Percentiles rank a stretch among this genome's conserved stretches.
phyloP scores from a whole-genome alignment of 2,329 filamentous ascomycete species.

The Monosporascus sp. region DNA sequence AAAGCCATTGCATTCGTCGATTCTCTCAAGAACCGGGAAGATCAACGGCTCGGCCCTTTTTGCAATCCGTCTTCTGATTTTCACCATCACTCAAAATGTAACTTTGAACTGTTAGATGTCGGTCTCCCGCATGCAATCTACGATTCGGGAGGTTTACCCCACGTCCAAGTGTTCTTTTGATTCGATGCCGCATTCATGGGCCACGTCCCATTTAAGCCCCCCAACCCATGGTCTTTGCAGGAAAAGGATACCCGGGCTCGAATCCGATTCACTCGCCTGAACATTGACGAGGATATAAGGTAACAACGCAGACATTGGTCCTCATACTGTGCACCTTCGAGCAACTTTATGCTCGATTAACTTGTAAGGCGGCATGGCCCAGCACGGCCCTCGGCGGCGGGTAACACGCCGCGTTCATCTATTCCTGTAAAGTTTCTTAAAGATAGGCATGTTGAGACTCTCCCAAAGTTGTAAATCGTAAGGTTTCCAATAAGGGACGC shows the following conservation, averaged over 20 bases:
- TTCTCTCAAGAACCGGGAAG: constrained; percentile 9
- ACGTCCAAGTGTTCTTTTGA: background rate
- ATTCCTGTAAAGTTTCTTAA: background rate
- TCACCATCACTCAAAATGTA: constrained; percentile 7
- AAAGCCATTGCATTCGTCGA: constrained; percentile 18
- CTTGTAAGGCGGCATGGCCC: background rate
- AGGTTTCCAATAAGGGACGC: background rate
- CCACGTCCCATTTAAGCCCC: background rate
- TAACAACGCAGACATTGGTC: too few species aligned
- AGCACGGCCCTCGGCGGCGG: background rate
- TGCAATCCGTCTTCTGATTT: constrained; percentile 1
- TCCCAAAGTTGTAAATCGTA: background rate
- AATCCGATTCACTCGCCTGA: background rate
- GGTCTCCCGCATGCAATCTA: background rate
- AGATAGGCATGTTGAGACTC: background rate
- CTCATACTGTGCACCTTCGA: too few species aligned
- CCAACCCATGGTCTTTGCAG: background rate
- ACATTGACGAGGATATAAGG: too few species aligned
- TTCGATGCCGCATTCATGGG: background rate
- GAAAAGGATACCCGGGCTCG: background rate
- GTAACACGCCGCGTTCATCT: background rate
- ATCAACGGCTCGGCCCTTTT: constrained; percentile 16
- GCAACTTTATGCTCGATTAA: background rate
- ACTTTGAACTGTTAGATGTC: background rate
- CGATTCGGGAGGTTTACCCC: background rate